Evolutionary conservation across 306 rosid species (phyloP), one percentile per base, ranked within the genome.

Genomic region (Sophora flavescens): DNA sequence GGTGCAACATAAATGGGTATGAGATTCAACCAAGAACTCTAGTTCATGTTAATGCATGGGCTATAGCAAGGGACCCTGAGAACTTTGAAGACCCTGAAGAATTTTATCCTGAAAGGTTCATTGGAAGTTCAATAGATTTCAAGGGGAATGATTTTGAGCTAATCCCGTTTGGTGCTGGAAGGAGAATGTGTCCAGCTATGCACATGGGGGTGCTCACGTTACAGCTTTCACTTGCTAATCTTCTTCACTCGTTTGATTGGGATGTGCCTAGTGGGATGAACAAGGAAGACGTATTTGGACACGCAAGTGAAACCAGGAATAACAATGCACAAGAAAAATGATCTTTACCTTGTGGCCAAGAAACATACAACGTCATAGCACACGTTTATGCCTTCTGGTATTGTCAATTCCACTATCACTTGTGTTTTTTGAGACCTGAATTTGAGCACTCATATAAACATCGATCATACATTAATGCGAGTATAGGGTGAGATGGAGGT

Each of bases 101-200:
- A 2, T 85, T 85, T 61, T 22, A 56, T 3, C 86, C 80, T 3
- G 78, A 85, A 30, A 85, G 89, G 32, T 82, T 82, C 51, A 0
- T 75, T 5, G 33, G 4, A 16, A 59, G 30, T 38, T 54, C 42
- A 12, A 22, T 75, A 3, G 78, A 85, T 6, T 71, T 50, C 2
- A 85, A 66, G 41, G 89, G 82, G 0, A 78, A 22, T 0, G 57
- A 82, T 58, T 86, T 75, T 54, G 89, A 71, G 72, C 0, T 80
- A 0, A 68, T 83, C 6, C 83, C 89, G 5, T 86, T 86, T 63
- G 87, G 87, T 1, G 38, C 69, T n/a, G 87, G 85, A 15, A 45
- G 89, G 8, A 80, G 87, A 80, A 77, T 80, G 14, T 82, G 87
- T 45, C 89, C 87, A 0, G 85, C 60, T 0, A 68, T 76, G 9